Base-by-base conservation (phyloP, 768 basidiomycete genomes). In the Lentinula detonsa region DNA sequence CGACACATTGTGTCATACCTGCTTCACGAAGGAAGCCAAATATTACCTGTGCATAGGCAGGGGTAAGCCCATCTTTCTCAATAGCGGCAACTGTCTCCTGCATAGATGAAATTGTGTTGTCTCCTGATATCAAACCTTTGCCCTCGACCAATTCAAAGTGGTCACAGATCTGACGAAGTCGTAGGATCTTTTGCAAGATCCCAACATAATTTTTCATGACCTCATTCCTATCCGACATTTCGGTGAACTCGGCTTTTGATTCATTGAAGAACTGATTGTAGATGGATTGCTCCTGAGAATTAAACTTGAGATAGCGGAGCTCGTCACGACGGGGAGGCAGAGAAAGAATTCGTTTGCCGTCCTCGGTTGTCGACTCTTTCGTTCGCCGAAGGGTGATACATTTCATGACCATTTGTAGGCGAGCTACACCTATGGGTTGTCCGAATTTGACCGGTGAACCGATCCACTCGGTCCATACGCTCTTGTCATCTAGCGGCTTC, bases 181-280 rank as follows among this genome's bases (percentile, higher is more conserved):
- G 91, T 57, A 99, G 79, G 61, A 98, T 92, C 79, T 95, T 95
- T 74, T 98, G 96, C 65, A 99, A 74, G 67, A 99, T 96, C 59
- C 94, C 93, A 65, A 97, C 97, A 70, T 96, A 97, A 70, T 97
- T 98, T 83, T 97, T 97, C 88, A 95, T 92, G 57, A 97, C 89
- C 71, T 94, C 90, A 67, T 95, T 93, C 73, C 90, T 92, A 72
- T 86, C 80, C 34, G 90, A 85, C 65, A 98, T 78, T 69, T 92
- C 87, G 63, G 85, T 86, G 72, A 98, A 98, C 74, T 95, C 91
- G 51, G 91, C 90, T 75, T 94, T 95, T 59, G 92, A 94, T 69
- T 93, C 91, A 60, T 80, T 81, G 76, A 93, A 95, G 72, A 94
- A 94, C 57, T 84, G 85, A 67, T 95, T 84, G 74, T 99, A 99